Evolutionary conservation across 495 filamentous ascomycete genomes (phyloP).

Genomic region (Collariella sp.): DNA sequence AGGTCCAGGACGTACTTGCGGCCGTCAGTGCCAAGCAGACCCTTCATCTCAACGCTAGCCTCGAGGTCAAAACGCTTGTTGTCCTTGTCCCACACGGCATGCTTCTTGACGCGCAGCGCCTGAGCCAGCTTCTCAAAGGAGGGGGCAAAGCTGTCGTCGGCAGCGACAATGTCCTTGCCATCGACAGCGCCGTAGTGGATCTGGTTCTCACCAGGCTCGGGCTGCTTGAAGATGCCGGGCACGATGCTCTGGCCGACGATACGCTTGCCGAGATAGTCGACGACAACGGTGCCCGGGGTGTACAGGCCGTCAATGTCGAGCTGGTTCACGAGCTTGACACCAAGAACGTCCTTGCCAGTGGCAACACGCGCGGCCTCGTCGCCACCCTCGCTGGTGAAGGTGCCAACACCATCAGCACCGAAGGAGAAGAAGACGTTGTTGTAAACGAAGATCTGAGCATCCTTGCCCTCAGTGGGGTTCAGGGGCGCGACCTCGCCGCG

Average conservation of each 20-base stretch:
- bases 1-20: constrained; percentile 95
- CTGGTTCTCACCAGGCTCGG: constrained; percentile 93
- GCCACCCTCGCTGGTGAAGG: constrained; percentile 91
- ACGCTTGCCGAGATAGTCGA: constrained; percentile 95
- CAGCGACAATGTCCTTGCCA: constrained; percentile 89
- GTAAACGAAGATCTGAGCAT: constrained; percentile 98
- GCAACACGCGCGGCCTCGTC: constrained; percentile 96
- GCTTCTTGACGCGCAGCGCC: constrained; percentile 80
- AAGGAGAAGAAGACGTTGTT: constrained; percentile 99
- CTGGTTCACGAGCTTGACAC: constrained; percentile 91
- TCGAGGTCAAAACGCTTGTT: constrained; percentile 83
- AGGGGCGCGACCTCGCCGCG: constrained; percentile 90
- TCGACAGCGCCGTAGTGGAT: constrained; percentile 99
- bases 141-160: constrained; percentile 73
- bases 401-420: constrained; percentile 94
- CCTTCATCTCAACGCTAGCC: constrained; percentile 96
- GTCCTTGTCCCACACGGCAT: constrained; percentile 97
- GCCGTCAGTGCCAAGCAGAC: constrained; percentile 91
- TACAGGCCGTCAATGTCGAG: constrained; percentile 90
- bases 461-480: constrained; percentile 84
- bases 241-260: constrained; percentile 98
- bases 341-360: constrained; percentile 91
- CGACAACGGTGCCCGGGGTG: constrained; percentile 90
- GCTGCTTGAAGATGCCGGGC: constrained; percentile 97
- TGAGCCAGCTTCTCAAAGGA: constrained; percentile 87